A percentile compares a stretch with the other conserved stretches of the same genome.
Conservation (phyloP, 1,284 basidiomycete genomes). For the Athelia psychrophila region DNA sequence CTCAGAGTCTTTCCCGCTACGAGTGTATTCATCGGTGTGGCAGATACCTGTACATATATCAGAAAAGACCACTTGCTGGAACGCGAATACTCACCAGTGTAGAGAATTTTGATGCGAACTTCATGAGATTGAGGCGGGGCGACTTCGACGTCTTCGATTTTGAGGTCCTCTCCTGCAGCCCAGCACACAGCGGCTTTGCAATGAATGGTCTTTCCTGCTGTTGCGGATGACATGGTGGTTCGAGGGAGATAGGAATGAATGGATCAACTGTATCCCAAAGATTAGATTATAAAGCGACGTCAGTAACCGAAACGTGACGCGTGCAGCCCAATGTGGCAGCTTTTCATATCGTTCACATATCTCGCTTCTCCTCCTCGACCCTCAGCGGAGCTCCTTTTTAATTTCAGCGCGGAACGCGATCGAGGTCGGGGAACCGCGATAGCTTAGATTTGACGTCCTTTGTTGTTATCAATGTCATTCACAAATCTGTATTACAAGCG, state of each 20-base stretch:
- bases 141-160: conserved; percentile 91
- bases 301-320: no score
- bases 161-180: conserved; percentile 88
- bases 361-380: no score
- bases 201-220: conserved; percentile 75
- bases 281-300: no score
- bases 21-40: conserved; percentile 97
- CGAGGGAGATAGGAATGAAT: not conserved
- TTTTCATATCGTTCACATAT: no score
- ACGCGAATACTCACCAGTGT: conserved; percentile 62
- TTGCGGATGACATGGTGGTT: conserved; percentile 53
- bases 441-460: no score
- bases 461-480: conserved; percentile 53
- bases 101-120: conserved; percentile 90
- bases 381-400: no score
- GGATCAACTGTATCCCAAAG: not conserved
- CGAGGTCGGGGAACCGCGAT: no score
- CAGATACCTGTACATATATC: conserved; percentile 74
- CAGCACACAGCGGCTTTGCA: conserved; percentile 98
- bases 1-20: conserved; percentile 96
- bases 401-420: no score
- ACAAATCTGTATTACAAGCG: conserved; percentile 79
- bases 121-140: conserved; percentile 88
- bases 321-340: no score
- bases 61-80: conserved; percentile 7